phyloP scores from a whole-genome alignment of 805 yeast genomes.

The Spencermartinsiella europaea region DNA sequence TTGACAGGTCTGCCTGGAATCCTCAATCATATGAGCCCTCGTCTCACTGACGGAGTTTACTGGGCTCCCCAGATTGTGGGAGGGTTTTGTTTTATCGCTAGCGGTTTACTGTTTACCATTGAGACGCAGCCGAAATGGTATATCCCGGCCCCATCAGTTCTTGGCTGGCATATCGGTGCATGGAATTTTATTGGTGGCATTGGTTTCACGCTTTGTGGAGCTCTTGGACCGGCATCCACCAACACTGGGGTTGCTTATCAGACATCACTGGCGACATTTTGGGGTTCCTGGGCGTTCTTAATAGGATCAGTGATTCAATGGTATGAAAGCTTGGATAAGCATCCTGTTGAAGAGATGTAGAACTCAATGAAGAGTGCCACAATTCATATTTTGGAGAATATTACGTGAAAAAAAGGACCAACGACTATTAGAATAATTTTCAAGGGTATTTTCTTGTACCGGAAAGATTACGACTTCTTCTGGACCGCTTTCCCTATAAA shows the following conservation, averaged over 20 bases:
- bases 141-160: constrained; percentile 9
- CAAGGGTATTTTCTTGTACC: no score
- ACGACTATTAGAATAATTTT: no score
- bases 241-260: constrained; percentile 15
- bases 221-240: constrained; percentile 12
- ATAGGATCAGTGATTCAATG: constrained; percentile 13
- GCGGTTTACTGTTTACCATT: constrained; percentile 9
- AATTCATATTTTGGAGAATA: no score
- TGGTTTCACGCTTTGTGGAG: constrained; percentile 18
- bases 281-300: constrained; percentile 18
- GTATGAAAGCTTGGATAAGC: constrained; percentile 15
- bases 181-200: constrained; percentile 16
- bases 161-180: constrained; percentile 16
- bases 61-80: constrained; percentile 18
- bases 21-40: constrained; percentile 9
- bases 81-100: constrained; percentile 11
- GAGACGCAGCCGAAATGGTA: constrained; percentile 16
- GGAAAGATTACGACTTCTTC: no score
- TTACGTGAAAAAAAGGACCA: no score
- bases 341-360: constrained; percentile 10
- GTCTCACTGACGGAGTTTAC: constrained; percentile 12
- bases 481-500: no score
- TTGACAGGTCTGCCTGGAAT: constrained; percentile 17
- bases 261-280: constrained; percentile 13
- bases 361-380: no score